Percentiles rank a stretch among this genome's conserved stretches.
phyloP scores from a whole-genome alignment of 2,329 filamentous ascomycete genomes.

The Ramichloridium luteum region DNA sequence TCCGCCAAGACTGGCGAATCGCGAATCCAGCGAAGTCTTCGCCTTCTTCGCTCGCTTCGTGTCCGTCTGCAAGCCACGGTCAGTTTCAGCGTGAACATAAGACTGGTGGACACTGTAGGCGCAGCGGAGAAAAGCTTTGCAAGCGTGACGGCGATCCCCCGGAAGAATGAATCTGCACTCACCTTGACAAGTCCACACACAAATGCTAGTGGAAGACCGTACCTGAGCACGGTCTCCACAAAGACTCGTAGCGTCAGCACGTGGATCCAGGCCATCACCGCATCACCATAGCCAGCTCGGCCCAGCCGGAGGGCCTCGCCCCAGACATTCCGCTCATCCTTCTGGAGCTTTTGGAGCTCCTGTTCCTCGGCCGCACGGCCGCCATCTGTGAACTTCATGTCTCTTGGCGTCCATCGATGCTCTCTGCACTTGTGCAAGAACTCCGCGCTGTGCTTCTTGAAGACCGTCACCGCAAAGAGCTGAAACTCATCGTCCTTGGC shows the following conservation, averaged over 20 bases:
- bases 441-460: constrained; percentile 80
- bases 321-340: constrained; percentile 84
- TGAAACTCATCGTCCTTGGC: constrained; percentile 82
- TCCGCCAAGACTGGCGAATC: constrained; percentile 84
- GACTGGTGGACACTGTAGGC: no score
- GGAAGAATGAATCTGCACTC: constrained; percentile 21
- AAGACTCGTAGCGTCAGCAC: constrained; percentile 84
- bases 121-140: no score
- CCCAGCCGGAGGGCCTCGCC: constrained; percentile 79
- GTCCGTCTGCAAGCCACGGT: constrained; percentile 57
- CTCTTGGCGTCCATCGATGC: constrained; percentile 85
- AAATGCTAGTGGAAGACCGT: constrained; percentile 83
- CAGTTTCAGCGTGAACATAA: constrained; percentile 8
- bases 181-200: constrained; percentile 77
- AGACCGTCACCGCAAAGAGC: constrained; percentile 77
- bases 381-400: constrained; percentile 86
- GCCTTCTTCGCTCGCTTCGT: constrained; percentile 71
- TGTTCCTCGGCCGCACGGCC: constrained; percentile 79
- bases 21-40: constrained; percentile 53
- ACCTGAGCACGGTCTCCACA: constrained; percentile 94
- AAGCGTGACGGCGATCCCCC: no score
- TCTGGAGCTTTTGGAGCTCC: constrained; percentile 69
- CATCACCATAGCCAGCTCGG: constrained; percentile 88
- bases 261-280: constrained; percentile 92
- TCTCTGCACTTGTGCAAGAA: constrained; percentile 89